Base-by-base conservation (phyloP, 2,329 filamentous ascomycete genomes). In the Juglanconis oblonga region DNA sequence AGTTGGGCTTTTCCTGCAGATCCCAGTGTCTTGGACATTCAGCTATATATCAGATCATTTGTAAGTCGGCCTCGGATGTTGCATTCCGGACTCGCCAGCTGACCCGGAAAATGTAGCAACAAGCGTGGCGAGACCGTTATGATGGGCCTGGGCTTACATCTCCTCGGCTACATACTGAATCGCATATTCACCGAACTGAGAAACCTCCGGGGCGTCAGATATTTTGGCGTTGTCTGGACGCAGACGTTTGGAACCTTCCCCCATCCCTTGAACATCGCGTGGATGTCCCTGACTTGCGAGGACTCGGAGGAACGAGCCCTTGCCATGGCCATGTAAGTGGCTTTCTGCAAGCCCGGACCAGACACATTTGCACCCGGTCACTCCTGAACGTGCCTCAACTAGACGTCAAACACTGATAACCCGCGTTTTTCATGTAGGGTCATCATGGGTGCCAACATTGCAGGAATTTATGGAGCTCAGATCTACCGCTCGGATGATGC, bases 371-470 rank as follows among this genome's bases (percentile, higher is more conserved):
- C 17, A 17, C 2, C 17, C 17, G 17, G 14, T 44, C 40, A 13
- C 40, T 17, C 10, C 40, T 44, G 10, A 44, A 5, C 14, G 5
- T 5, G n/a, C 7, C 7, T 4, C 5, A 44, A 9, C 40, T 5
- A 9, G 10, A 5, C 14, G 1, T 6, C 40, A 5, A 13, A 14
- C 7, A 9, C 14, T 44, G 40, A 17, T 17, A 44, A 17, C 7
- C 10, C 4, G 40, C 10, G 5, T 14, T 6, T 44, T 14, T 14
- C 10, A 17, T 44, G 14, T 17, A 44, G 40, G 40, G 14, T 44
- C 40, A 84, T 87, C 62, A 86, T 86, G 83, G 80, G 80, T 17
- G 84, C 82, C 52, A 87, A 87, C 64, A 82, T 81, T 35, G 83
- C 83, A 0, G 83, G 82, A 31, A 86, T 87, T 52, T 84, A 84